Percentiles rank a stretch among this genome's conserved stretches.
Conservation (phyloP, 345 rosid species). For the Arabis hirsuta region DNA sequence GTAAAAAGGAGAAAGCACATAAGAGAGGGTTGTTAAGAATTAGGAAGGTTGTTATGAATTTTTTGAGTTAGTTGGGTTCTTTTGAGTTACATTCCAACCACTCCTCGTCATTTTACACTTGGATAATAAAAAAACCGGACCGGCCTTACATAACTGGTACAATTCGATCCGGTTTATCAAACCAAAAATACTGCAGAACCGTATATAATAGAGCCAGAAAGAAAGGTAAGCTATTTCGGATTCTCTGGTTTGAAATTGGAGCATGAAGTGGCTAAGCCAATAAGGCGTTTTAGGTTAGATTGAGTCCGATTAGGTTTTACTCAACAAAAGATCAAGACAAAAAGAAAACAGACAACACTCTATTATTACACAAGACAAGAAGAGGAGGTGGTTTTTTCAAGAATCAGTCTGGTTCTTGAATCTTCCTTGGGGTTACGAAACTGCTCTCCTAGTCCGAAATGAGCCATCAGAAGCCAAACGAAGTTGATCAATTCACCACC, state of each 20-base stretch:
- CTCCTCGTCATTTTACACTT: background rate
- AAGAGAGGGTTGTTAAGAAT: too few relatives aligned
- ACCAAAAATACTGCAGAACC: background rate
- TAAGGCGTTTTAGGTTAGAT: background rate
- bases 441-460: conserved; percentile 58
- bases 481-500: conserved; percentile 58
- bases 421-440: conserved; percentile 44
- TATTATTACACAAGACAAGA: conserved; percentile 9
- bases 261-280: background rate
- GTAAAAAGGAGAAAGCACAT: too few relatives aligned
- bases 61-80: too few relatives aligned
- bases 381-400: background rate
- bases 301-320: background rate
- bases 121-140: conserved; percentile 5
- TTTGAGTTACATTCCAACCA: too few relatives aligned
- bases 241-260: background rate
- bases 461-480: conserved; percentile 62
- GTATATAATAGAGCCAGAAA: background rate
- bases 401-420: conserved; percentile 44
- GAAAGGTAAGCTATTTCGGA: conserved; percentile 1
- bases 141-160: background rate
- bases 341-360: background rate
- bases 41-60: too few relatives aligned
- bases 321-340: too few relatives aligned
- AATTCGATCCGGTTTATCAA: background rate